Percentiles rank a stretch among this genome's conserved stretches.
Conservation (phyloP, 1,284 basidiomycete species). For the Microbotryum silenes-acaulis region DNA sequence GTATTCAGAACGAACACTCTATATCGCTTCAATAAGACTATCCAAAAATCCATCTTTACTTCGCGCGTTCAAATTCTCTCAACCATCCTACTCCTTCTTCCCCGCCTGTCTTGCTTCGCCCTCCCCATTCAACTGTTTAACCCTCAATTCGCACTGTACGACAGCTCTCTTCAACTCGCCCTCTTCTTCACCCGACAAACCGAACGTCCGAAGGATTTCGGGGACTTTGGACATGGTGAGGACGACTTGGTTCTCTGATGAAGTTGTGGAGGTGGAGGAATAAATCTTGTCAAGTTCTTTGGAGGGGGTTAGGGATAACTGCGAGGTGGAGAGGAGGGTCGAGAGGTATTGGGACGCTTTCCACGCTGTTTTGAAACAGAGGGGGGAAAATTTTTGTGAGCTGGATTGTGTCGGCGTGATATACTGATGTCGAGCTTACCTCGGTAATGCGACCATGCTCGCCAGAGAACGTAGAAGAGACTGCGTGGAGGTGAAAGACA, state of each 20-base stretch:
- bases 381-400: slow-evolving; percentile 7
- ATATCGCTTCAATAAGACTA: too few relatives aligned
- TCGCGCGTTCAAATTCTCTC: background rate
- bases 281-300: slow-evolving; percentile 15
- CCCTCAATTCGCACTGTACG: slow-evolving; percentile 41
- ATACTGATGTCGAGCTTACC: slow-evolving; percentile 35
- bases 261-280: background rate
- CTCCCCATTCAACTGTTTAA: slow-evolving; percentile 21
- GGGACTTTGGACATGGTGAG: slow-evolving; percentile 36
- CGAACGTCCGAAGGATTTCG: slow-evolving; percentile 38
- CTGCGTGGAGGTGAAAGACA: slow-evolving; percentile 23
- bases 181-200: slow-evolving; percentile 39
- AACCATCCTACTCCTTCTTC: background rate
- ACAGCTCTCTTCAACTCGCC: slow-evolving; percentile 44
- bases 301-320: slow-evolving; percentile 16
- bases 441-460: slow-evolving; percentile 46
- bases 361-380: slow-evolving; percentile 9
- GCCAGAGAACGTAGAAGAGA: slow-evolving; percentile 47
- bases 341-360: slow-evolving; percentile 33
- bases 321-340: slow-evolving; percentile 30
- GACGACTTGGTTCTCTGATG: slow-evolving; percentile 8
- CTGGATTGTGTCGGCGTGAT: too few relatives aligned
- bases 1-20: too few relatives aligned
- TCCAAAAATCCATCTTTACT: background rate
- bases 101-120: slow-evolving; percentile 3